Percentiles rank a stretch among this genome's conserved stretches.
Conservation (phyloP, 2,329 filamentous ascomycete species). For the Xylariaceae sp. region DNA sequence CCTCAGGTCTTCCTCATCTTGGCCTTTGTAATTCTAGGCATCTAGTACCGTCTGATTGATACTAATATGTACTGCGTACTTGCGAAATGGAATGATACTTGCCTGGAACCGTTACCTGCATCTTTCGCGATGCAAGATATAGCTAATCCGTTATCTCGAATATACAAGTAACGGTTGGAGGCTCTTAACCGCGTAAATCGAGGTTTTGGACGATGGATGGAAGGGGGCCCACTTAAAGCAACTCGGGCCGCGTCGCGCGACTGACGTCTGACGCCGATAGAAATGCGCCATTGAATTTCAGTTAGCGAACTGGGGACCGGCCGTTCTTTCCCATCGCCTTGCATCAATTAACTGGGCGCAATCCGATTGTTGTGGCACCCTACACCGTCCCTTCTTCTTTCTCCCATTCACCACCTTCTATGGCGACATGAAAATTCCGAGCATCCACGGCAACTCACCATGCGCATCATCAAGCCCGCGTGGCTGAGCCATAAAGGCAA, state of each 20-base stretch:
- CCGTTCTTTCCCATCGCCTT: neutral
- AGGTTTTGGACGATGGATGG: too few relatives aligned
- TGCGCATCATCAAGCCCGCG: constrained; percentile 89
- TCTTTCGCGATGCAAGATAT: neutral
- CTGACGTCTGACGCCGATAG: constrained; percentile 10
- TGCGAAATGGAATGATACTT: too few relatives aligned
- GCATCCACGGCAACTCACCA: constrained; percentile 36
- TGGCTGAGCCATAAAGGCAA: constrained; percentile 91
- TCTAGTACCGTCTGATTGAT: too few relatives aligned
- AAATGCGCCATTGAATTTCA: constrained; percentile 13
- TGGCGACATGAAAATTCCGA: constrained; percentile 32
- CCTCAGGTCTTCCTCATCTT: too few relatives aligned
- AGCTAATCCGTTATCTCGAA: neutral
- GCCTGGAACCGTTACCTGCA: too few relatives aligned
- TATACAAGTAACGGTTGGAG: neutral
- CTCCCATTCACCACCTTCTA: constrained; percentile 3
- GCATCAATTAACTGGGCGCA: neutral
- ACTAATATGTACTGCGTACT: too few relatives aligned
- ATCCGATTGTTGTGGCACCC: neutral
- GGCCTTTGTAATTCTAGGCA: too few relatives aligned
- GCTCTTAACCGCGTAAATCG: neutral
- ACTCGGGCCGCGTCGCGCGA: constrained; percentile 31
- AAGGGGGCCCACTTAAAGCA: constrained; percentile 9
- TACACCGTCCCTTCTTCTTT: neutral
- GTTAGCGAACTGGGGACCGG: neutral